phyloP scores from a whole-genome alignment of 1,139 yeast species.

The Geotrichum cucujoidarum region DNA sequence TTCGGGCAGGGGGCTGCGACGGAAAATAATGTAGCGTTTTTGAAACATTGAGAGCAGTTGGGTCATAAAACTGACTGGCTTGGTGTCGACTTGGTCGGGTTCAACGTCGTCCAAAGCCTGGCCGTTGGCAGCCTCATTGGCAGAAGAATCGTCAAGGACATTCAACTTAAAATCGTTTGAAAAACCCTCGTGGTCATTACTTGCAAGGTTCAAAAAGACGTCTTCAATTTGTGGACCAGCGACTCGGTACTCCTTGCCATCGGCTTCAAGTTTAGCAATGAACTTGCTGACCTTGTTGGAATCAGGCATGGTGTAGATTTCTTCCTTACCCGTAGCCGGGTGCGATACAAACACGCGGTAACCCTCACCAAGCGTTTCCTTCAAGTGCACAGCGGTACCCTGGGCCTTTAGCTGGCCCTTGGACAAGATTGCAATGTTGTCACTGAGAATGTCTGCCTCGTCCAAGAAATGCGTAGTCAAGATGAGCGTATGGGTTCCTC shows the following conservation, averaged over 20 bases:
- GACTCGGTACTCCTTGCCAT: constrained; percentile 28
- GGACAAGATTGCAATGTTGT: constrained; percentile 36
- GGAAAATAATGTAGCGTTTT: constrained; percentile 32
- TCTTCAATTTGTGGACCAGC: constrained; percentile 38
- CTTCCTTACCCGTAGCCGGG: constrained; percentile 30
- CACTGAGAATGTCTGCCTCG: constrained; percentile 39
- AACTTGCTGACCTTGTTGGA: constrained; percentile 27
- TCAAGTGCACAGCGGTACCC: constrained; percentile 36
- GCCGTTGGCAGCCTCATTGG: background rate
- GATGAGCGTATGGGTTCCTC: constrained; percentile 33
- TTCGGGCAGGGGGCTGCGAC: constrained; percentile 32
- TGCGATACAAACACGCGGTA: constrained; percentile 29
- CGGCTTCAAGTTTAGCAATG: constrained; percentile 25
- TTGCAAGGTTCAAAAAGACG: constrained; percentile 36
- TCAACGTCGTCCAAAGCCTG: background rate
- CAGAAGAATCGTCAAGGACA: background rate
- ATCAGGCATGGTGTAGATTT: constrained; percentile 23
- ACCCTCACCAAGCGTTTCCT: constrained; percentile 36
- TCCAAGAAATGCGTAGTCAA: constrained; percentile 39
- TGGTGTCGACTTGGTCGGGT: constrained; percentile 5
- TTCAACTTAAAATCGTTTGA: constrained; percentile 1
- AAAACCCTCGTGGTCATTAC: constrained; percentile 33
- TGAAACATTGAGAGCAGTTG: constrained; percentile 33
- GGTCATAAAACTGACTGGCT: constrained; percentile 24
- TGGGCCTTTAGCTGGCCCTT: constrained; percentile 33